Base-by-base conservation (phyloP, 106 monocot species). In the Iris macrosiphon region DNA sequence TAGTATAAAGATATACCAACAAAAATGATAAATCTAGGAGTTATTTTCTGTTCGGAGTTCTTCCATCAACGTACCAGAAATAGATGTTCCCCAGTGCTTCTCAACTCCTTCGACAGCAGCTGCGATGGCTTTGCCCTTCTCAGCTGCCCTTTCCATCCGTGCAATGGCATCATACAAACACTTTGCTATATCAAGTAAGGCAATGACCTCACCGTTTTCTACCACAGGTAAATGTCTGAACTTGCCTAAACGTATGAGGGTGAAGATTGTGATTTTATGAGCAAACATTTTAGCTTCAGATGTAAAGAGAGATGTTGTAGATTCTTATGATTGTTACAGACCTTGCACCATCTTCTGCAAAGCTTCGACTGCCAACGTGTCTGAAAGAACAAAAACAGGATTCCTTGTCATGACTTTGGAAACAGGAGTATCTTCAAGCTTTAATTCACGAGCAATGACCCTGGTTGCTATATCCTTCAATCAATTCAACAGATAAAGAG, bases 141-240 rank as follows among this genome's bases (percentile, higher is more conserved):
- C 87, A 44, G 80, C 76, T 28, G 74, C 77, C 64, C 92, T 74
- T 67, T 93, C 92, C 77, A 93, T 80, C 31, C 87, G 68, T 14
- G 92, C 74, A 66, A 83, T 87, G 48, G 92, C 92, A 77, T 93
- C 92, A 69, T 93, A 93, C 28, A 93, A 69, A 52, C 92, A 93
- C 58, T 87, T 93, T 59, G 79, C 75, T 48, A 93, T 93, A 46
- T 93, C 92, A 30, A 93, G 75, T 44, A 93, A 54, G 35, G 92
- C 92, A 69, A 87, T 80, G 16, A 93, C 92, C 65, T 93, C 92
- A 20, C 92, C 87, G 52, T 87, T 93, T 49, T 93, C 87, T 55
- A 93, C 92, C 55, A 93, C 87, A 30, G 92, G 87, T 69, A 93
- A 67, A 72, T 93, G 92, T 55, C 92, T 87, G 46, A 93, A 93